Evolutionary conservation across 352 stramenopile species (phyloP).

Genomic region (Phytophthora boehmeriae): DNA sequence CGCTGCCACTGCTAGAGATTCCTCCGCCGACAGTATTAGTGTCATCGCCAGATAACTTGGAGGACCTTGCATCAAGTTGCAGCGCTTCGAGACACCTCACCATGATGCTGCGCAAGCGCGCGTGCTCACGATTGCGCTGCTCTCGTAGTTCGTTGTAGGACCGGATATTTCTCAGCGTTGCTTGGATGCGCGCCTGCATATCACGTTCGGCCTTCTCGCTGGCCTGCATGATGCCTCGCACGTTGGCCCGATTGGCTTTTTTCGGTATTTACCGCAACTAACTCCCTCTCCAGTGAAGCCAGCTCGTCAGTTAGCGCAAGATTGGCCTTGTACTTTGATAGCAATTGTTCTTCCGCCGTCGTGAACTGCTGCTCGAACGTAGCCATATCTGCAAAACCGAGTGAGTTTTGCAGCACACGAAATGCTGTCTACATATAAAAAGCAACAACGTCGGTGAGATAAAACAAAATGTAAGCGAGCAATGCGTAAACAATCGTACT

Average conservation of each 20-base stretch:
- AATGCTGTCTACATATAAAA: constrained; percentile 44
- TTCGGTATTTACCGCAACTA: constrained; percentile 32
- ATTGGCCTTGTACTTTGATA: constrained; percentile 71
- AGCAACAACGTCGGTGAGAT: constrained; percentile 1
- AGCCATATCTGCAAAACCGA: constrained; percentile 29
- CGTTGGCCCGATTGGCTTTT: constrained; percentile 36
- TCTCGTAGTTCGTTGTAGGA: constrained; percentile 63
- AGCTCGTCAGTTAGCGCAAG: constrained; percentile 60
- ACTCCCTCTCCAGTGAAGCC: constrained; percentile 42
- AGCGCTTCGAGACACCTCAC: constrained; percentile 68
- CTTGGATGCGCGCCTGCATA: constrained; percentile 40
- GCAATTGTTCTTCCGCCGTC: constrained; percentile 58
- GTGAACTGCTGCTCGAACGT: constrained; percentile 59
- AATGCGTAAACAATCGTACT: constrained; percentile 9
- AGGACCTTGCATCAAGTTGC: constrained; percentile 27
- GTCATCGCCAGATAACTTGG: constrained; percentile 7
- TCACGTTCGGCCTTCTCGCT: constrained; percentile 38
- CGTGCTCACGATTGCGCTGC: constrained; percentile 54
- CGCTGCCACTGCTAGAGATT: not conserved
- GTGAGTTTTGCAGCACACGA: constrained; percentile 52
- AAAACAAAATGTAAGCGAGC: not conserved
- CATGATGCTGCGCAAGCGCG: constrained; percentile 55
- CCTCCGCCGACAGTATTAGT: not conserved
- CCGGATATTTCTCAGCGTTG: constrained; percentile 32
- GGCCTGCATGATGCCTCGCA: constrained; percentile 42